Percentiles rank a stretch among this genome's conserved stretches.
These are phyloP conservation scores for Stephania yunnanensis DNA, from an alignment of 164 flowering plant genomes.

Conservation along the genomic window DNA sequence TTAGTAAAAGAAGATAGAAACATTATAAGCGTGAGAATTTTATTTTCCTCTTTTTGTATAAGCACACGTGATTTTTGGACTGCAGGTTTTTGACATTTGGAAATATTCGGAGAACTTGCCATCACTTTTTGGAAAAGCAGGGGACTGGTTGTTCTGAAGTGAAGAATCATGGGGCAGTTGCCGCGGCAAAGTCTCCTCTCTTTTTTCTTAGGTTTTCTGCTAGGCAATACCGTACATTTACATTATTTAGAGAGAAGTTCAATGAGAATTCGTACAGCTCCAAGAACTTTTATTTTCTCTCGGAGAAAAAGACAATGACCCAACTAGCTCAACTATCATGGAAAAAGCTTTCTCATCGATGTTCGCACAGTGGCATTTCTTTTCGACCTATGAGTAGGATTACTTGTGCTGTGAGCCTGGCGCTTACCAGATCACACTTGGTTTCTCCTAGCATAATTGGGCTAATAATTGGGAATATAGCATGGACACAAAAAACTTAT, in stretches of 20 bases:
- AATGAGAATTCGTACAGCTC: constrained; percentile 19
- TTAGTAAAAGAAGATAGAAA: no score
- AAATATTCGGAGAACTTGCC: constrained; percentile 26
- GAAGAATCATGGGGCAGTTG: constrained; percentile 13
- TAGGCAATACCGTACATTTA: constrained; percentile 20
- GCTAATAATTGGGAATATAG: constrained; percentile 45
- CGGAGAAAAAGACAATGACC: constrained; percentile 26
- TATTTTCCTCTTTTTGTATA: not conserved
- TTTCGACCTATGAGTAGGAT: constrained; percentile 39
- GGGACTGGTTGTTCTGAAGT: constrained; percentile 15
- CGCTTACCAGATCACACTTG: constrained; percentile 51
- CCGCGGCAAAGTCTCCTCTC: constrained; percentile 15
- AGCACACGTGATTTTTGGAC: not conserved
- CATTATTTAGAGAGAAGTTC: constrained; percentile 11
- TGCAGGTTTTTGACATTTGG: constrained; percentile 34
- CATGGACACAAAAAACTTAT: constrained; percentile 25
- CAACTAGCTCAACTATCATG: constrained; percentile 44
- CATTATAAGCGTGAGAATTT: no score
- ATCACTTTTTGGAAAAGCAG: constrained; percentile 16
- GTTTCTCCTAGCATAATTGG: constrained; percentile 52
- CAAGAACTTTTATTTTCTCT: constrained; percentile 17
- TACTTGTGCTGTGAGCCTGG: constrained; percentile 58
- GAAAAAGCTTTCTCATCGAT: constrained; percentile 41
- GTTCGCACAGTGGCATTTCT: constrained; percentile 26
- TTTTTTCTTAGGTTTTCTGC: constrained; percentile 15